Base-by-base conservation (phyloP, 345 rosid species). In the Populus ilicifolia region DNA sequence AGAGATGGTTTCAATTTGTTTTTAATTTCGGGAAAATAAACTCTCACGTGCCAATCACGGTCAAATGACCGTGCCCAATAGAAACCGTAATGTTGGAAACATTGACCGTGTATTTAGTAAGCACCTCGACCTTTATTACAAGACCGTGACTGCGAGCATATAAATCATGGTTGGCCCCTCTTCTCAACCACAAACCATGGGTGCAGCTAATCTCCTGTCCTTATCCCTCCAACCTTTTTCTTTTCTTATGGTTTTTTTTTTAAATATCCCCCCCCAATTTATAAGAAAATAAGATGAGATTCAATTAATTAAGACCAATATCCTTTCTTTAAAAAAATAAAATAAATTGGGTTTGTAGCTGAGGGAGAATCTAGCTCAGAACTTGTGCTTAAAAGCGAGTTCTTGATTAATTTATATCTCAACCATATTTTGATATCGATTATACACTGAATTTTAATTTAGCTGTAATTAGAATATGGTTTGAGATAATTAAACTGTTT, bases 21-120 rank as follows among this genome's bases (percentile, higher is more conserved):
- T n/a, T 59, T 3, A 5, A 59, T 59, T 59, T 59, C 2, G 25
- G 48, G 5, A 39, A 17, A 68, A 39, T 39, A 48, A 27, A 3
- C 50, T 16, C 56, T n/a, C 73, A 70, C 59, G 73, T 70, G 73
- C 73, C 59, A 70, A 12, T 13, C 2, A 2, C 5, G 27, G 73
- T 70, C 73, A 70, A 70, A 70, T 6, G 73, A 70, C 59, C 59
- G 73, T 44, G 54, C 35, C 48, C 73, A 23, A n/a, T 27, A 5
- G 30, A 44, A 70, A 43, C n/a, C 18, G 33, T n/a, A 23, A 17
- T 9, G 35, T 4, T 56, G 63, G 63, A 56, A 56, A n/a, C 63
- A 56, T 56, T 56, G 63, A 56, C 63, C 63, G 23, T 56, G 63
- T 9, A 59, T n/a, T n/a, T 3, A 23, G 64, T 23, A 3, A 23